Evolutionary conservation across 768 basidiomycete species (phyloP).

Genomic region (Macrolepiota dolichaula): DNA sequence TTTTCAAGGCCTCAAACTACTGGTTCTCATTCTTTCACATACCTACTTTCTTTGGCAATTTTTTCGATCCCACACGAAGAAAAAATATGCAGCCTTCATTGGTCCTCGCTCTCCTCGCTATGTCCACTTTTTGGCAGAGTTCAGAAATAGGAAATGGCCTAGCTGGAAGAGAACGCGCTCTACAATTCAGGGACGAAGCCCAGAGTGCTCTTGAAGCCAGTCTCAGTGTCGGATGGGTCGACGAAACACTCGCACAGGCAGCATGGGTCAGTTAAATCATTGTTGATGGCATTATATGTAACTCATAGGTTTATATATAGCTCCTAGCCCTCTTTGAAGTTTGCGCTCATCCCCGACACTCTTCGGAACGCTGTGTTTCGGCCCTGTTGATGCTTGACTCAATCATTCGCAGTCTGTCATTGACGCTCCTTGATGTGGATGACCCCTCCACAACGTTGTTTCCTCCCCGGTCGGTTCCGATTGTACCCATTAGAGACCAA

Average conservation of each 20-base stretch:
- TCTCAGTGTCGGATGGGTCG: conserved; percentile 66
- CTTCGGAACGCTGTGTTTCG: conserved; percentile 49
- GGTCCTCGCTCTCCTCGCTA: conserved; percentile 56
- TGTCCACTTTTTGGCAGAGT: conserved; percentile 69
- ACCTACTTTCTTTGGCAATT: conserved; percentile 60
- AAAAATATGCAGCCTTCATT: conserved; percentile 65
- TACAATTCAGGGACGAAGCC: conserved; percentile 63
- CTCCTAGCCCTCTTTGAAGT: conserved; percentile 71
- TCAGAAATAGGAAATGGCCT: conserved; percentile 54
- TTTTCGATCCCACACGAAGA: conserved; percentile 52
- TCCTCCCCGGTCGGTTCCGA: conserved; percentile 46
- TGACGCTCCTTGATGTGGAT: conserved; percentile 57
- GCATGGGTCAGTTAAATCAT: conserved; percentile 54
- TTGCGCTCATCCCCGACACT: conserved; percentile 63
- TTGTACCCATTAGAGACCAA: conserved; percentile 23
- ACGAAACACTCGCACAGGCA: conserved; percentile 71
- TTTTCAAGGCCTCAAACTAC: conserved; percentile 63
- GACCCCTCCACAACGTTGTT: conserved; percentile 52
- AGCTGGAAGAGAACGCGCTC: conserved; percentile 50
- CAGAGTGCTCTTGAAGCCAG: conserved; percentile 71
- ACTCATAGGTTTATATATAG: conserved; percentile 27
- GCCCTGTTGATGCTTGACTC: conserved; percentile 62
- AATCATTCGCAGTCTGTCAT: conserved; percentile 57
- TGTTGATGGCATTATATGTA: not conserved
- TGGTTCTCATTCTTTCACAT: conserved; percentile 77